Evolutionary conservation across 2,329 filamentous ascomycete genomes (phyloP), one percentile per base, ranked within the genome.

Genomic region (Malbranchea cinnamomea): DNA sequence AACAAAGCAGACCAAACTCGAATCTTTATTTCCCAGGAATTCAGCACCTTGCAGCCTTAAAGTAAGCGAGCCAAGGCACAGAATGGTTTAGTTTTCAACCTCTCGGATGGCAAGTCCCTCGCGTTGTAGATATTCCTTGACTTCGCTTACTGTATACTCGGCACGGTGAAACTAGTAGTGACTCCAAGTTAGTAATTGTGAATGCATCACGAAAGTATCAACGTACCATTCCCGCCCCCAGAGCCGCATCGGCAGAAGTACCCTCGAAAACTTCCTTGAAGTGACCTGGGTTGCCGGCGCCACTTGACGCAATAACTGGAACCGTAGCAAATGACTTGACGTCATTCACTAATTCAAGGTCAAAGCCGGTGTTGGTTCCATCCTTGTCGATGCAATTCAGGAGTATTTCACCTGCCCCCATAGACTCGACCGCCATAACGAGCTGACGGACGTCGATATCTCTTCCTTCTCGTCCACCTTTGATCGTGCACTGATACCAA

Each of bases 371-470:
- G 59, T 92, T 94, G 33, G 81, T 89, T 31, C 89, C 89, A 53
- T 98, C 89, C 50, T 79, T 82, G 62, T 98, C 89, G 47, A 98
- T 98, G 62, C 85, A 94, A 59, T 98, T 98, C 33, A 98, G 71
- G 30, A 98, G 62, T 35, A 98, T 80, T 63, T 98, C 89, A 33
- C 89, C 89, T 2, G 80, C 71, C 31, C 89, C 89, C 83, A 98
- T 91, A 33, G 82, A 84, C 60, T 98, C 84, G 20, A 95, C 87
- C 8, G 89, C 89, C 42, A 71, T 74, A 6, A 78, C 74, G 6
- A 98, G 69, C 59, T 95, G 80, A 9, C 85, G 71, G 10, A 94
- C 89, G 51, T 95, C 87, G 41, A 95, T 66, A 52, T 95, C 84
- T 36, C 85, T 72, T n/a, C 79, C 85, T 60, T 95, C 87, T 37